Percentiles rank a stretch among this genome's conserved stretches.
These are phyloP conservation scores for Phytopythium delawarense DNA, from an alignment of 352 stramenopile genomes.

Conservation along the genomic window DNA sequence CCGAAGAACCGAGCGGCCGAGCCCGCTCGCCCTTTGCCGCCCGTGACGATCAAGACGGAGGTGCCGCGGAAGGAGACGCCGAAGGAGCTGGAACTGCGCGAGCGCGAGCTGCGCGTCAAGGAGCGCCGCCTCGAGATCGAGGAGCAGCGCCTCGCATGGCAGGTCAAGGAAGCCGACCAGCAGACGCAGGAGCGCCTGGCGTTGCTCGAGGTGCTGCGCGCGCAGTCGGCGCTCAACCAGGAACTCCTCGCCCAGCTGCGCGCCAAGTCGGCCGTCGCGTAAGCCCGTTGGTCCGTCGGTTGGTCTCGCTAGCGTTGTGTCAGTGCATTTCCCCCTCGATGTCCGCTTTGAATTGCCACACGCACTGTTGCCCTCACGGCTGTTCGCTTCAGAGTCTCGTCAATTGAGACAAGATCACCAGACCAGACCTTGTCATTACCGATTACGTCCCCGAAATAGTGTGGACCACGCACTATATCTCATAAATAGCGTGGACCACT, in stretches of 20 bases:
- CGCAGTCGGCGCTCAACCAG: conserved; percentile 25
- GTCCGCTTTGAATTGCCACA: neutral
- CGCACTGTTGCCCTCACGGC: neutral
- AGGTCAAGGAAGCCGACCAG: conserved; percentile 27
- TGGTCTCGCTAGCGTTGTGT: neutral
- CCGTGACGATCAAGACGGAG: conserved; percentile 12
- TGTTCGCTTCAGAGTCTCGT: too few species aligned
- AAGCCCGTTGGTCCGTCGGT: neutral
- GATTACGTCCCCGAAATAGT: too few species aligned
- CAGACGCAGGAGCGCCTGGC: conserved; percentile 26
- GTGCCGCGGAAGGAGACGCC: neutral
- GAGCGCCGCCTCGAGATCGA: conserved; percentile 29
- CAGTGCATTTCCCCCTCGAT: neutral
- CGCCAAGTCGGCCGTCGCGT: neutral
- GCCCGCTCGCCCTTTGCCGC: neutral
- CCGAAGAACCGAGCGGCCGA: neutral
- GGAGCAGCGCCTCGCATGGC: conserved; percentile 29
- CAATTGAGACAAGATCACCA: neutral
- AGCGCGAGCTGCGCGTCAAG: conserved; percentile 28
- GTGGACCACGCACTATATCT: neutral
- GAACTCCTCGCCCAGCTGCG: conserved; percentile 27
- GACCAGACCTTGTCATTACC: too few species aligned
- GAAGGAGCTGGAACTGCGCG: conserved; percentile 11
- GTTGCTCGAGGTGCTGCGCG: conserved; percentile 31
- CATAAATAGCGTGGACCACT: neutral